Conservation (phyloP, 345 rosid genomes). For the Brassica incana region DNA sequence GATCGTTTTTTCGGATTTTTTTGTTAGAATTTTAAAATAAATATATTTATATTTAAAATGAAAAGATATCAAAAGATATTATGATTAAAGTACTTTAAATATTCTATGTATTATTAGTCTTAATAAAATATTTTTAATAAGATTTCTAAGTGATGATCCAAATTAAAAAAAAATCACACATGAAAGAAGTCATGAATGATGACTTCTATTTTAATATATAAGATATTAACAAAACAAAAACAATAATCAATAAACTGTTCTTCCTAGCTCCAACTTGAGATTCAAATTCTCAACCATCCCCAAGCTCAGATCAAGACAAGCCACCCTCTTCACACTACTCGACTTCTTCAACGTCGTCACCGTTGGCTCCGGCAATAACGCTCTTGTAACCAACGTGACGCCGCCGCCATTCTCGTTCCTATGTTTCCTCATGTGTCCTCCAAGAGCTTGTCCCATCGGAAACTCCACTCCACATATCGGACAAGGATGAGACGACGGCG, state of each 20-base stretch:
- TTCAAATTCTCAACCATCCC: slow-evolving; percentile 30
- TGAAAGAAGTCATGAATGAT: too few relatives aligned
- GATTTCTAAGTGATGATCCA: too few relatives aligned
- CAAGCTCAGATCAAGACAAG: slow-evolving; percentile 36
- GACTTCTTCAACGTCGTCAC: slow-evolving; percentile 54
- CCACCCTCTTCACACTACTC: slow-evolving; percentile 39
- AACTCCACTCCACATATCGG: slow-evolving; percentile 87
- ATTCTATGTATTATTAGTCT: too few relatives aligned
- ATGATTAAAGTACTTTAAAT: too few relatives aligned
- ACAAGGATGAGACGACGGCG: slow-evolving; percentile 57
- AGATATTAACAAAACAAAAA: background rate
- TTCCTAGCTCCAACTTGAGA: slow-evolving; percentile 41
- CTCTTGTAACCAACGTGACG: slow-evolving; percentile 39
- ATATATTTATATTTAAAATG: too few relatives aligned
- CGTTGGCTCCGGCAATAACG: slow-evolving; percentile 43
- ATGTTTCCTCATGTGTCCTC: slow-evolving; percentile 97
- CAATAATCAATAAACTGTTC: slow-evolving; percentile 32
- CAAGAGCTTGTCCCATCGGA: slow-evolving; percentile 83
- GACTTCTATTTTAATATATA: too few relatives aligned
- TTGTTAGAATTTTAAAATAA: too few relatives aligned
- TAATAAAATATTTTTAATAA: too few relatives aligned
- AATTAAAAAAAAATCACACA: too few relatives aligned
- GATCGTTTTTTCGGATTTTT: too few relatives aligned
- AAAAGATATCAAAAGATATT: too few relatives aligned
- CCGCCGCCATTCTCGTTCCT: slow-evolving; percentile 34